Base-by-base conservation (phyloP, 306 rosid genomes). In the cucumber (Cucumis sativus) region DNA sequence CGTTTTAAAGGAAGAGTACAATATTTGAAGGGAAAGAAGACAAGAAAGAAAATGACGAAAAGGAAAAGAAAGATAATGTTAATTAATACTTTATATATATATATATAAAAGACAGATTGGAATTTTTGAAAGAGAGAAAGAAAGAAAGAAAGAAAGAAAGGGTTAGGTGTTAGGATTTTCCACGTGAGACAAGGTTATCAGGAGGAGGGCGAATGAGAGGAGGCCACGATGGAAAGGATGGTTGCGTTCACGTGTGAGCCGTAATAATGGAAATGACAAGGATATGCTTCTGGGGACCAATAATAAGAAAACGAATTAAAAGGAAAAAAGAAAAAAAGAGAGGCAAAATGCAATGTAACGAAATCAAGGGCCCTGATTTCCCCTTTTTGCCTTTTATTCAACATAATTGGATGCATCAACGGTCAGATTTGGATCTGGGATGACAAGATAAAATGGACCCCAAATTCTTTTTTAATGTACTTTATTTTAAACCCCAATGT, bases 81-180 rank as follows among this genome's bases (percentile, higher is more conserved):
- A 47, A 23, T 23, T 23, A 23, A 23, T n/a, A n/a, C n/a, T n/a
- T n/a, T n/a, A n/a, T n/a, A n/a, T n/a, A n/a, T n/a, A n/a, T n/a
- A n/a, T n/a, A n/a, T n/a, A n/a, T n/a, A n/a, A n/a, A n/a, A 23
- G 76, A 71, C 76, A 70, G 58, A 70, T 70, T 47, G 75, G 59
- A 71, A 71, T 71, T 71, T 64, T 71, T 23, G 15, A 49, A 43
- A 25, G 40, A 16, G 1, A 28, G 30, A 28, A 28, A 28, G 30
- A 28, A 3, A 28, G 30, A 28, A 28, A 3, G 30, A 3, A 28
- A 28, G 30, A 3, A 3, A 3, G 30, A 28, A 3, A 10, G 23
- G 4, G 25, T 6, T 11, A 8, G 9, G 20, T 71, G 61, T 71
- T 71, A 16, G 10, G 74, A 67, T 40, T 40, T 67, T 41, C 76